Evolutionary conservation across 768 basidiomycete genomes (phyloP), one percentile per base, ranked within the genome.

Genomic region (Filobasidium wieringae): DNA sequence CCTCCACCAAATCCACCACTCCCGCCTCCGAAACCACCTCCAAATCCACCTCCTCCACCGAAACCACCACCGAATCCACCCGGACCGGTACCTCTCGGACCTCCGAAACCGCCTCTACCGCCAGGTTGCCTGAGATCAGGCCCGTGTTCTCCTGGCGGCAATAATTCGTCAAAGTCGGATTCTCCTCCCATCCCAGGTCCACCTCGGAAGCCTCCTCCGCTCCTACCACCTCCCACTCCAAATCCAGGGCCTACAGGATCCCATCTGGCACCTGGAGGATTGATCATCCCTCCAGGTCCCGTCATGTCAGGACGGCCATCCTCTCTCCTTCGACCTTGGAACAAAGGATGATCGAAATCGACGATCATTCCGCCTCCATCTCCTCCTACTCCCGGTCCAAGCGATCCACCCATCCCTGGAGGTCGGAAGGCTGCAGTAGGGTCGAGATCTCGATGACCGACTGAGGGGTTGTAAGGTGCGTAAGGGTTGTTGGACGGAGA

Each of bases 181-280:
- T 68, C 68, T 6, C 56, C 43, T 26, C 67, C 65, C 30, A 64
- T 40, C 65, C 63, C 6, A 4, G 66, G 63, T 5, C 62, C 55
- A 26, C 66, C 57, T 12, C 64, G 68, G 55, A 68, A 67, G n/a
- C 64, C 57, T 14, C 55, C 55, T 8, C 31, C 26, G 2, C 54
- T 37, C 9, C 61, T 57, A 6, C 62, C 53, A 15, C 19, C 19
- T 1, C 57, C 54, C 11, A 59, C 63, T 1, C 58, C 55, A 53
- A 66, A 60, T 1, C 67, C 67, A 27, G 69, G 69, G 41, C 69
- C 69, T 7, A 70, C 68, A 1, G 72, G 72, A 53, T 73, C 72
- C 72, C 72, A 73, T n/a, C 72, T 41, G 2, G 68, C 63, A 26
- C 72, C 72, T 8, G 72, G 72, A 30, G 72, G 72, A 30, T 71